These are phyloP conservation scores for Pisolithus microcarpus DNA, from an alignment of 768 basidiomycete species.

Conservation along the genomic window DNA sequence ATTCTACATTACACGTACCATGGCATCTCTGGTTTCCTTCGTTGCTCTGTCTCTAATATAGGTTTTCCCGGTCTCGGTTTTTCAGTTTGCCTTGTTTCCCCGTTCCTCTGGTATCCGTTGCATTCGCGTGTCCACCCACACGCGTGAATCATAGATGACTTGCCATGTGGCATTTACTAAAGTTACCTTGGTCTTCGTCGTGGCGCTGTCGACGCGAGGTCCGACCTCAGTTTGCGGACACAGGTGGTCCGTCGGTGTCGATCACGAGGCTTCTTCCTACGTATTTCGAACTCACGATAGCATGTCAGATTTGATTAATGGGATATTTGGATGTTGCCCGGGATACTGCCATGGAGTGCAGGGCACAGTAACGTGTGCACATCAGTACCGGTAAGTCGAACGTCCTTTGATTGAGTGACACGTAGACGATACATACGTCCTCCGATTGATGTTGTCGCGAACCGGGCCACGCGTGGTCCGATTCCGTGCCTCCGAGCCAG, in stretches of 20 bases:
- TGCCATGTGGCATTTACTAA: not conserved
- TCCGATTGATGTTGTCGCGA: no score
- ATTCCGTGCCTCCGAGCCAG: no score
- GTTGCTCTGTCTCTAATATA: conserved; percentile 10
- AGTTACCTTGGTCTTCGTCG: not conserved
- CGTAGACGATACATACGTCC: no score
- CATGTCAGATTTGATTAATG: not conserved
- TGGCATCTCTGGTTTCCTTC: conserved; percentile 17
- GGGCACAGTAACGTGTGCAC: no score
- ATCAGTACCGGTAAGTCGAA: no score
- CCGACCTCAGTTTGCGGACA: not conserved
- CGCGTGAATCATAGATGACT: not conserved
- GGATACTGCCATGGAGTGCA: not conserved
- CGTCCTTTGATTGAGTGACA: no score
- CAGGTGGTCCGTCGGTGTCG: not conserved
- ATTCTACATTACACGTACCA: conserved; percentile 31
- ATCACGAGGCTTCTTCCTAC: not conserved
- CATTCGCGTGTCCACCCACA: not conserved
- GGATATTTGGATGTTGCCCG: not conserved
- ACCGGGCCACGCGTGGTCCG: no score
- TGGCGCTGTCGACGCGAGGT: not conserved
- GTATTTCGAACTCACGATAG: not conserved
- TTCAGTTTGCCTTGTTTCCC: conserved; percentile 1
- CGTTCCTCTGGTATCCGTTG: conserved; percentile 1
- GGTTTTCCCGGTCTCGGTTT: not conserved